Conservation (phyloP, 2,329 filamentous ascomycete species). For the Ophiostoma ips region DNA sequence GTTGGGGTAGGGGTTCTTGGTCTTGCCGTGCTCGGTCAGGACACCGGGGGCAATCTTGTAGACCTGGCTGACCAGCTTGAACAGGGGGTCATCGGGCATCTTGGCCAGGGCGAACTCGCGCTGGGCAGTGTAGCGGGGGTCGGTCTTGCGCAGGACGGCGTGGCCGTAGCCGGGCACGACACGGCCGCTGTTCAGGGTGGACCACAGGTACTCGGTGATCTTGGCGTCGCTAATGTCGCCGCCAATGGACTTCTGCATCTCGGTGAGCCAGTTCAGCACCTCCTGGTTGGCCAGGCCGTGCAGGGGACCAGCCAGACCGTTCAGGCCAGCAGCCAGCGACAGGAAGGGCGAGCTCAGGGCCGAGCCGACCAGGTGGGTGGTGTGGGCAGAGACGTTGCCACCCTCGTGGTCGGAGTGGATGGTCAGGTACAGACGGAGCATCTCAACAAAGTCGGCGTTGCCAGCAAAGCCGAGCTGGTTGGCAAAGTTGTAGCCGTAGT, state of each 20-base stretch:
- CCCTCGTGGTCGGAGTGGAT: constrained; percentile 99
- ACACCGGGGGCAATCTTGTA: constrained; percentile 99
- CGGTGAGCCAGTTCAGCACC: constrained; percentile 95
- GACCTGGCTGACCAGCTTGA: constrained; percentile 99
- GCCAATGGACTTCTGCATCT: constrained; percentile 95
- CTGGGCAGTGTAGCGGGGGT: constrained; percentile 97
- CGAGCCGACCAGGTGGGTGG: constrained; percentile 92
- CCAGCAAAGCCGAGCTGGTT: constrained; percentile 96
- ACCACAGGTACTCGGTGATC: constrained; percentile 98
- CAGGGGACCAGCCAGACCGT: constrained; percentile 94
- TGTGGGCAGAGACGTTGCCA: constrained; percentile 97
- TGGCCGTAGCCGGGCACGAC: constrained; percentile 98
- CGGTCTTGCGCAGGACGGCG: constrained; percentile 98
- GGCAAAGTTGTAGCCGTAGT: constrained; percentile 98
- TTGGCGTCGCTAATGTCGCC: constrained; percentile 91
- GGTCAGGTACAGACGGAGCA: constrained; percentile 97
- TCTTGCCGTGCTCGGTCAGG: constrained; percentile 99
- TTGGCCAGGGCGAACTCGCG: constrained; percentile 72
- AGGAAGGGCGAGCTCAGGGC: constrained; percentile 96
- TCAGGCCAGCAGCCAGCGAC: constrained; percentile 88
- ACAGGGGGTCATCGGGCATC: constrained; percentile 86
- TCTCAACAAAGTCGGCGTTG: constrained; percentile 94
- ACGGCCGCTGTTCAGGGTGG: constrained; percentile 85
- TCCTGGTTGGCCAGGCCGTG: constrained; percentile 99
- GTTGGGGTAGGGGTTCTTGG: constrained; percentile 99